Evolutionary conservation across 1,139 yeast genomes (phyloP), one percentile per base, ranked within the genome.

Genomic region (Kodamaea anthophila): DNA sequence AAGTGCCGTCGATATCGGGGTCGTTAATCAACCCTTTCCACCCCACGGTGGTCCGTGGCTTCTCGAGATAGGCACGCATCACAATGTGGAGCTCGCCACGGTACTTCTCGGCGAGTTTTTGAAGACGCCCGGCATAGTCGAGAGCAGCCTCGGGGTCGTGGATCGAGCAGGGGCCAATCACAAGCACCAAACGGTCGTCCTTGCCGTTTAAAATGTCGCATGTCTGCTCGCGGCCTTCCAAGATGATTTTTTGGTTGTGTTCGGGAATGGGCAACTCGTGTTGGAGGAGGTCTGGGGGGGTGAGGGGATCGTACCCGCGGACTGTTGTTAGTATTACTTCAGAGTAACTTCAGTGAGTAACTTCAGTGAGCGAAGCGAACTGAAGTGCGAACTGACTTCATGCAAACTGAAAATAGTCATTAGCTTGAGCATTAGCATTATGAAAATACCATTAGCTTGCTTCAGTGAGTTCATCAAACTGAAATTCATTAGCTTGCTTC

Each of bases 11-110:
- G 45, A 91, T 82, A 49, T 91, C 95, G 14, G 98, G 98, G 59
- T 91, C 98, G 56, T 91, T 91, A 50, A 91, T 88, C 47, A 91
- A 70, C 42, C 96, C 98, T 61, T 91, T 91, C 98, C 98, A 91
- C 38, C 98, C 98, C 31, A 91, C 97, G 14, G 97, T 91, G 32
- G 98, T 91, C 65, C 98, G 78, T 42, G 98, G 98, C 62, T 91
- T 91, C 60, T 91, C 98, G 50, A 91, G 71, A 66, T 91, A 91
- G 3, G 97, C 97, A 65, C 98, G 79, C 98, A 91, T 91, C 38
- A 91, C 83, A 38, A 91, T 79, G 41, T 77, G 74, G 34, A 91
- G 71, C 46, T 88, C 96, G 29, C 74, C 76, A 44, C 80, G 70
- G 43, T 82, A 65, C 48, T 77, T 70, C 29, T 78, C 75, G 22